Percentiles rank a stretch among this genome's conserved stretches.
phyloP scores from a whole-genome alignment of 2,329 filamentous ascomycete species.

The Chaetomium olivaceum region DNA sequence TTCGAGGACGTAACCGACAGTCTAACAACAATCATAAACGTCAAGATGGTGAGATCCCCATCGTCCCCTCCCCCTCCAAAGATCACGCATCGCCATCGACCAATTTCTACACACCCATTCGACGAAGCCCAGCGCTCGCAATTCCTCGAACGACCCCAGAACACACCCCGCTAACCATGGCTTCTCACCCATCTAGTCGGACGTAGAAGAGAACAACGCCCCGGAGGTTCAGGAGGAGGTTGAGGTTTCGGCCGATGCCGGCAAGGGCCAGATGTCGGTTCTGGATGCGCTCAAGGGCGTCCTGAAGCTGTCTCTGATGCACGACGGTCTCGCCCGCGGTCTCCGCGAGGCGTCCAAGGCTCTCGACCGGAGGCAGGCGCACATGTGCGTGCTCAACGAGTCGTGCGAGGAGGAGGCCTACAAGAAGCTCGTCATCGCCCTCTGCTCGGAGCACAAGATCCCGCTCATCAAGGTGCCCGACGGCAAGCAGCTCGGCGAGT shows the following conservation, averaged over 20 bases:
- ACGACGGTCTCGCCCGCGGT: slow-evolving; percentile 98
- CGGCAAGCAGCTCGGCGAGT: slow-evolving; percentile 99
- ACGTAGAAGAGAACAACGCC: slow-evolving; percentile 99
- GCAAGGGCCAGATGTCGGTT: slow-evolving; percentile 93
- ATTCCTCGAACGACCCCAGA: slow-evolving; percentile 4
- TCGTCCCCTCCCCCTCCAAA: neutral
- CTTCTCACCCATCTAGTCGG: slow-evolving; percentile 66
- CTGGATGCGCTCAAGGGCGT: slow-evolving; percentile 99
- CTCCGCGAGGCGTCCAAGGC: slow-evolving; percentile 98
- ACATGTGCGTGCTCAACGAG: slow-evolving; percentile 99
- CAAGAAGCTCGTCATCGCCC: slow-evolving; percentile 99
- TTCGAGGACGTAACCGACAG: slow-evolving; percentile 68
- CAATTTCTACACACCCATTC: neutral
- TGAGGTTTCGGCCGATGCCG: slow-evolving; percentile 90
- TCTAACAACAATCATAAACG: slow-evolving; percentile 48
- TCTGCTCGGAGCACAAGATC: slow-evolving; percentile 99
- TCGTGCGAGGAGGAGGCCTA: slow-evolving; percentile 99
- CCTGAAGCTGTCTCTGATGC: slow-evolving; percentile 97
- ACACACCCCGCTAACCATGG: slow-evolving; percentile 28
- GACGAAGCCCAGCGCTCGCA: neutral
- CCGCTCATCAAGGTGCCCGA: slow-evolving; percentile 99
- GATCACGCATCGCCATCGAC: neutral
- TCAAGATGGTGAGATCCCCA: slow-evolving; percentile 60
- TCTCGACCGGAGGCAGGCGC: slow-evolving; percentile 95
- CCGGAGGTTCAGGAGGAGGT: slow-evolving; percentile 85